Evolutionary conservation across 2,329 filamentous ascomycete genomes (phyloP).

Genomic region (Colletotrichum somersetense): DNA sequence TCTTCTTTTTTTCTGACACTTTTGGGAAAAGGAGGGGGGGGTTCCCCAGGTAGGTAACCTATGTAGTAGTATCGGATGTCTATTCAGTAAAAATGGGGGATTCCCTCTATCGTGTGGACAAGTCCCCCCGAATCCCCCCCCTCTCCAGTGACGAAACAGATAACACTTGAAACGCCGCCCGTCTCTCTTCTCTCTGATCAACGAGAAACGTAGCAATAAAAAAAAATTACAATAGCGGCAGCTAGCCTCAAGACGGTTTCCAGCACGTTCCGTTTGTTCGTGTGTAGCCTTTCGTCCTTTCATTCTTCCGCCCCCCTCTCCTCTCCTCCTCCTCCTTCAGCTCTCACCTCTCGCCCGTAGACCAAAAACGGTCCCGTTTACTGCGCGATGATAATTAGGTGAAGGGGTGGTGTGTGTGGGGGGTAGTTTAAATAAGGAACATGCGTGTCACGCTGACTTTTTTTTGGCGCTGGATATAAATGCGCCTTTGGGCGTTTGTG

Average conservation of each 20-base stretch:
- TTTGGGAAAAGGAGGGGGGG: background rate
- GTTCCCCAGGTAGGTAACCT: slow-evolving; percentile 4
- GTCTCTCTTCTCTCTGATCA: background rate
- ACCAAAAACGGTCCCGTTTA: background rate
- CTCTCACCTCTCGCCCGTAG: background rate
- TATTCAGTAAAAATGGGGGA: slow-evolving; percentile 17
- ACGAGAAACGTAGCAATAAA: slow-evolving; percentile 17
- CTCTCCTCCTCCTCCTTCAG: background rate
- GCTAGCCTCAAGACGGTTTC: background rate
- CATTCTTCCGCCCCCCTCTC: background rate
- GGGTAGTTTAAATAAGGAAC: too few species aligned
- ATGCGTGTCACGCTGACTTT: background rate
- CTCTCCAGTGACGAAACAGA: slow-evolving; percentile 2
- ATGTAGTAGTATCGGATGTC: slow-evolving; percentile 15
- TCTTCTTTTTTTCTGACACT: background rate
- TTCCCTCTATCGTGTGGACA: background rate
- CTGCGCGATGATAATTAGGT: slow-evolving; percentile 22
- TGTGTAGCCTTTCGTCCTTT: background rate
- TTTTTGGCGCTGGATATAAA: background rate
- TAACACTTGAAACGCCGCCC: slow-evolving; percentile 23
- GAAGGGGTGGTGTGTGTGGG: background rate
- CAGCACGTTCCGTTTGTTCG: slow-evolving; percentile 9
- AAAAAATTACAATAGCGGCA: slow-evolving; percentile 31
- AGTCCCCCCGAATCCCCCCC: background rate
- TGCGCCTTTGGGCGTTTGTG: background rate